phyloP scores from a whole-genome alignment of 2,329 filamentous ascomycete species.

The Fusarium sp. region DNA sequence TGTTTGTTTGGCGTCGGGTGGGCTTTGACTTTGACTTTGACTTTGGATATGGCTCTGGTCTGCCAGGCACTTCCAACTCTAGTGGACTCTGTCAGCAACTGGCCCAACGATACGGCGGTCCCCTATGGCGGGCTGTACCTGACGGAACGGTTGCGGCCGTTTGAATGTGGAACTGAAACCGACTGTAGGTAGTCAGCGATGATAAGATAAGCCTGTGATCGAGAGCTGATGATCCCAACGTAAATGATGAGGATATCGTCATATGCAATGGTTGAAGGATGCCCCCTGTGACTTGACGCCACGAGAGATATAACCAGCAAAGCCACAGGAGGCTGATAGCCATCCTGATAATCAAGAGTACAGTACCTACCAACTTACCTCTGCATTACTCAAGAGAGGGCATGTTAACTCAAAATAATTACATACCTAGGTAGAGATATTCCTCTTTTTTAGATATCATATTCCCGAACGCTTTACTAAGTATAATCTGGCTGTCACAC shows the following conservation, averaged over 20 bases:
- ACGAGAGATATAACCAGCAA: background rate
- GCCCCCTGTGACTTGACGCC: conserved; percentile 9
- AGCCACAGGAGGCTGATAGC: conserved; percentile 27
- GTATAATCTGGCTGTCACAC: background rate
- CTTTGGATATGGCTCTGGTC: conserved; percentile 1
- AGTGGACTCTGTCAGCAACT: conserved; percentile 26
- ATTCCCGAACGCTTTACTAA: background rate
- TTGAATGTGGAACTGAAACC: background rate
- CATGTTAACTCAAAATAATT: background rate
- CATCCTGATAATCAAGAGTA: background rate
- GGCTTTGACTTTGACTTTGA: background rate
- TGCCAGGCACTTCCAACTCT: conserved; percentile 34
- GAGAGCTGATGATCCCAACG: background rate
- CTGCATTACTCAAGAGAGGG: background rate
- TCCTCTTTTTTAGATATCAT: background rate
- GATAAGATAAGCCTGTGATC: background rate
- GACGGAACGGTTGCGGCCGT: background rate
- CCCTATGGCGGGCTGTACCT: conserved; percentile 19
- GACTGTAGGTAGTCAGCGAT: background rate
- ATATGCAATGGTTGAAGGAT: background rate
- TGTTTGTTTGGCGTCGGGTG: background rate
- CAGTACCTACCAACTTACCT: background rate
- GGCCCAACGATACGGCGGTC: conserved; percentile 17
- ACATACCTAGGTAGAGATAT: background rate
- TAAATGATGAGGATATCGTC: conserved; percentile 18